Conservation (phyloP, 352 stramenopile genomes). For the Phytophthora macrochlamydospora region DNA sequence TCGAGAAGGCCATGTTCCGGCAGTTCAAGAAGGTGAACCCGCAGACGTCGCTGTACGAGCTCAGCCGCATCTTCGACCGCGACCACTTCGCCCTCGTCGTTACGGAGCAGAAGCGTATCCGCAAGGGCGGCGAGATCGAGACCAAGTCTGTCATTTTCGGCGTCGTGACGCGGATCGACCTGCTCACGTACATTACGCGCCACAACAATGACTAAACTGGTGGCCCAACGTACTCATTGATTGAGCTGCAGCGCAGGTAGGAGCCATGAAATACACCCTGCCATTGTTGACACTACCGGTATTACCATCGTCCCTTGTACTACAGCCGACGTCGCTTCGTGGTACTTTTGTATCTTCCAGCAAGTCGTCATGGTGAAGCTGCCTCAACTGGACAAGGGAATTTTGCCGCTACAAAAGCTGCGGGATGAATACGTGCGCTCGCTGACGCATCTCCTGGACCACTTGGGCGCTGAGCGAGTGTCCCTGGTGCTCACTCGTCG, state of each 20-base stretch:
- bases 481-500: slow-evolving; percentile 63
- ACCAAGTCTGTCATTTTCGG: slow-evolving; percentile 93
- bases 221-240: not conserved
- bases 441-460: slow-evolving; percentile 44
- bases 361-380: slow-evolving; percentile 31
- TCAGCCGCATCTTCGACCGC: slow-evolving; percentile 95
- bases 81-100: slow-evolving; percentile 96
- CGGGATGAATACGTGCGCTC: slow-evolving; percentile 49
- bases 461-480: slow-evolving; percentile 39
- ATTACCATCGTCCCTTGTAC: not conserved
- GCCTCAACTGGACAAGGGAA: slow-evolving; percentile 31
- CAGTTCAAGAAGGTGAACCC: slow-evolving; percentile 95
- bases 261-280: not conserved
- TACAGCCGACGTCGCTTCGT: not conserved
- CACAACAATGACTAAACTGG: slow-evolving; percentile 42
- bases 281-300: no score
- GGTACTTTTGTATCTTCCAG: slow-evolving; percentile 19
- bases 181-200: slow-evolving; percentile 95
- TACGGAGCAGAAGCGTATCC: slow-evolving; percentile 92
- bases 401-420: slow-evolving; percentile 39
- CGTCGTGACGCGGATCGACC: slow-evolving; percentile 96
- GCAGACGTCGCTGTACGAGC: slow-evolving; percentile 89
- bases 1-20: slow-evolving; percentile 95
- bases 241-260: slow-evolving; percentile 12
- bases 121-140: slow-evolving; percentile 68